A percentile compares a stretch with the other conserved stretches of the same genome.
Evolutionary conservation across 2,329 filamentous ascomycete species (phyloP).

Genomic region (Aspergillus ibericus): DNA sequence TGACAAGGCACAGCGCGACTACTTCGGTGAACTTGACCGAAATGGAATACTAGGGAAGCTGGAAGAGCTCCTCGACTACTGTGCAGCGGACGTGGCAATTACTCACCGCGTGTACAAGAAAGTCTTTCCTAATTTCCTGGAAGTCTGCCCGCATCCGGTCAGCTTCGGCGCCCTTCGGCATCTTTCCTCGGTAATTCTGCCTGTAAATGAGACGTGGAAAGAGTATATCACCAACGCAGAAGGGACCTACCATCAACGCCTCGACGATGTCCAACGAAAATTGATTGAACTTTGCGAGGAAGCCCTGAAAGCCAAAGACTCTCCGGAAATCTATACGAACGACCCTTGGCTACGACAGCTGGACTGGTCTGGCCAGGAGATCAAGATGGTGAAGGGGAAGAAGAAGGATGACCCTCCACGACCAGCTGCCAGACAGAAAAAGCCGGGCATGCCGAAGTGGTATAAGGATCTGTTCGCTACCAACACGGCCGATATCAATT

Average conservation of each 20-base stretch:
- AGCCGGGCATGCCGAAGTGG: slow-evolving; percentile 92
- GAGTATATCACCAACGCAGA: slow-evolving; percentile 82
- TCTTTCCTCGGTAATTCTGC: slow-evolving; percentile 88
- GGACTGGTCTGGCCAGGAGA: slow-evolving; percentile 91
- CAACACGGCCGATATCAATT: slow-evolving; percentile 63
- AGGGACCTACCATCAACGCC: slow-evolving; percentile 74
- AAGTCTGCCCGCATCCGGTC: slow-evolving; percentile 92
- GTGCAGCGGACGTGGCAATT: slow-evolving; percentile 87
- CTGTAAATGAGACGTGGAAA: slow-evolving; percentile 85
- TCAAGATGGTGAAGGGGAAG: slow-evolving; percentile 88
- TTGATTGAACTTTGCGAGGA: slow-evolving; percentile 72
- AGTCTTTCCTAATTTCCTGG: slow-evolving; percentile 85
- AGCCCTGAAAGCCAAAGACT: slow-evolving; percentile 71
- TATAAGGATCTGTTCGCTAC: slow-evolving; percentile 86
- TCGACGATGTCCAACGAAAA: slow-evolving; percentile 74
- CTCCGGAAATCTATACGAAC: slow-evolving; percentile 67
- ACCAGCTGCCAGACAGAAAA: slow-evolving; percentile 81
- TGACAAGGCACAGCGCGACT: slow-evolving; percentile 82
- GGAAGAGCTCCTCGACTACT: slow-evolving; percentile 86
- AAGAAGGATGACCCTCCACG: slow-evolving; percentile 78
- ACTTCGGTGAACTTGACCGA: slow-evolving; percentile 80
- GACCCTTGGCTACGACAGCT: slow-evolving; percentile 93
- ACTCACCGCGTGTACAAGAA: slow-evolving; percentile 94
- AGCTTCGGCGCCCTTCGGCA: slow-evolving; percentile 93
- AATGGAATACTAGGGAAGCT: slow-evolving; percentile 68